phyloP scores from a whole-genome alignment of 306 rosid species.

The Alnus rubra region DNA sequence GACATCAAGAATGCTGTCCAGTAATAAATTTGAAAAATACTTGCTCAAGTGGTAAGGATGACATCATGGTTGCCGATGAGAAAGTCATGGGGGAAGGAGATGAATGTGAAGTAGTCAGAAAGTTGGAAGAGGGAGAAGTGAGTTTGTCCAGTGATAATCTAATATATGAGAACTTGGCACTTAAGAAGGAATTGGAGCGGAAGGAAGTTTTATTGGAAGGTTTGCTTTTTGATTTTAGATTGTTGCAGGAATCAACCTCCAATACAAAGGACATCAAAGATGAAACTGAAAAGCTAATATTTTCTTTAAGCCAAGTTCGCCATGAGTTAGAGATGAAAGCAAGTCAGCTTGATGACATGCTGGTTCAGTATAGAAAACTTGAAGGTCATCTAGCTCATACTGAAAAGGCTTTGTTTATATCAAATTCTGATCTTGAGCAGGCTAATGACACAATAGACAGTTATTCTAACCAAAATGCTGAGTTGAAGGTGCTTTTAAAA shows the following conservation, averaged over 20 bases:
- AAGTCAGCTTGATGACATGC: slow-evolving; percentile 59
- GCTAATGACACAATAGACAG: slow-evolving; percentile 53
- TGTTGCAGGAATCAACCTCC: slow-evolving; percentile 89
- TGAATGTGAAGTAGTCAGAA: slow-evolving; percentile 29
- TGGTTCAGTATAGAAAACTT: slow-evolving; percentile 52
- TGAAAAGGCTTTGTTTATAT: slow-evolving; percentile 53
- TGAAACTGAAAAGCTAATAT: slow-evolving; percentile 63
- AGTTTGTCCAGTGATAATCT: slow-evolving; percentile 39
- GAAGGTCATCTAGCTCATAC: slow-evolving; percentile 59
- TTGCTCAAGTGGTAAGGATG: slow-evolving; percentile 32
- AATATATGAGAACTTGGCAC: slow-evolving; percentile 52
- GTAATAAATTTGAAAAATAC: slow-evolving; percentile 27
- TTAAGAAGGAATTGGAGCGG: slow-evolving; percentile 70
- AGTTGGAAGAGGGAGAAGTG: slow-evolving; percentile 37
- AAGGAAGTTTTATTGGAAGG: slow-evolving; percentile 80
- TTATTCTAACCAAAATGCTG: slow-evolving; percentile 58
- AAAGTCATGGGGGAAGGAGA: slow-evolving; percentile 27
- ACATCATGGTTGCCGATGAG: slow-evolving; percentile 24
- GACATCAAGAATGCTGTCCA: slow-evolving; percentile 30
- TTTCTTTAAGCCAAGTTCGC: slow-evolving; percentile 57
- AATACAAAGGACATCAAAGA: slow-evolving; percentile 72
- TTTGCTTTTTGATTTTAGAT: slow-evolving; percentile 80
- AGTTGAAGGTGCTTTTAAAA: slow-evolving; percentile 64
- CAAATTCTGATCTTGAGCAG: slow-evolving; percentile 64
- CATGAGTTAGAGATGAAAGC: slow-evolving; percentile 67